Evolutionary conservation across 2,329 filamentous ascomycete genomes (phyloP), one percentile per base, ranked within the genome.

Genomic region (Aspergillus felis): DNA sequence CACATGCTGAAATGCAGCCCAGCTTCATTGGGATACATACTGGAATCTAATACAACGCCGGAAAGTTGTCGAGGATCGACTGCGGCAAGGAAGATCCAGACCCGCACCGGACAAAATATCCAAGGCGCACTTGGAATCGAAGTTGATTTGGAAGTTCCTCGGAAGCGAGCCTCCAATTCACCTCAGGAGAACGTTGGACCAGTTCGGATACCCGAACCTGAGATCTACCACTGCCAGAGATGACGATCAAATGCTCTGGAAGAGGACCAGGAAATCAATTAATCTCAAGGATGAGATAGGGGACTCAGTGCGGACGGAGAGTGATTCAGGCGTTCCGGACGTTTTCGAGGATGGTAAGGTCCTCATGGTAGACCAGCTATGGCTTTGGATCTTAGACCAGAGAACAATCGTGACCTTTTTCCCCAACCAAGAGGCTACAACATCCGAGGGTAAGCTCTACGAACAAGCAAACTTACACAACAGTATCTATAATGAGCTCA

Each of bases 231-330:
- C 83, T 46, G 82, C 83, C 0, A 75, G 85, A 20, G 86, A 88
- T 46, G 84, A 86, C 47, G 85, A 88, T 46, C 85, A 88, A 67
- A 87, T 88, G 82, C 71, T 88, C 6, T 88, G 87, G 69, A 88
- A 88, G 62, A 64, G 74, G 2, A 76, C 87, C 1, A 86, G 84
- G 1, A 85, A 84, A 62, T 74, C 82, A 55, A 71, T 65, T 6
- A 79, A 66, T 29, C 55, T 68, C 7, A 59, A 72, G 62, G 59
- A 74, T 0, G 76, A 81, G 2, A 70, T 75, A 2, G 71, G 75
- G 0, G 78, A 84, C 27, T 82, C 84, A 0, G 54, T 63, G 3
- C 61, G 60, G 3, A 29, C 58, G 0, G 55, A 60, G 1, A 61
- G 67, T n/a, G 51, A 63, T 6, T 49, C 56, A 1, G 61, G 66